Percentiles rank a stretch among this genome's conserved stretches.
Conservation (phyloP, 2,329 filamentous ascomycete species). For the Dactylellina haptotyla region DNA sequence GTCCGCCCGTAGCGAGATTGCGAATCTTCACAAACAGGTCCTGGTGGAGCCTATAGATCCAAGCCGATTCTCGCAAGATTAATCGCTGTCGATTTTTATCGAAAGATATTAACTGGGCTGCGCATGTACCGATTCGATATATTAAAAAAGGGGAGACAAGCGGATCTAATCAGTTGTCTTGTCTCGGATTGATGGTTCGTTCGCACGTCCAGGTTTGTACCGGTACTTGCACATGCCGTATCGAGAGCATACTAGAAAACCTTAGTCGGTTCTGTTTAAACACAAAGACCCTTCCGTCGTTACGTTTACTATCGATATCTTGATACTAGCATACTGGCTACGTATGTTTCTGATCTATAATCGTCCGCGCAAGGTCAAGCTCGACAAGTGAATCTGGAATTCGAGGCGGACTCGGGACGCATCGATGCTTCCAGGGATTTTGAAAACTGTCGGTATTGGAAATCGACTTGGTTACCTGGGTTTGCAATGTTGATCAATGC, state of each 20-base stretch:
- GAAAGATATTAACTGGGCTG: no score
- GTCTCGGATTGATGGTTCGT: conserved; percentile 42
- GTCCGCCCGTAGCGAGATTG: no score
- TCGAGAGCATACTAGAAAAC: conserved; percentile 1
- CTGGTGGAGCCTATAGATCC: no score
- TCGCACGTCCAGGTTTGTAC: conserved; percentile 13
- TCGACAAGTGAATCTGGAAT: conserved; percentile 8
- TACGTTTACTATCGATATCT: no score
- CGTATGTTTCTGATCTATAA: not conserved
- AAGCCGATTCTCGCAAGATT: no score
- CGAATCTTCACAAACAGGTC: no score
- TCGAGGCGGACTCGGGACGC: conserved; percentile 41
- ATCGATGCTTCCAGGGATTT: conserved; percentile 35
- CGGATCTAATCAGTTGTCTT: conserved; percentile 47
- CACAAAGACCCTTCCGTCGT: no score
- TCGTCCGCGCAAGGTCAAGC: conserved; percentile 47
- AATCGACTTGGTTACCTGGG: not conserved
- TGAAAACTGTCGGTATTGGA: not conserved
- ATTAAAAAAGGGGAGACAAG: not conserved
- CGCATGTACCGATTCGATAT: not conserved
- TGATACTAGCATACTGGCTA: no score
- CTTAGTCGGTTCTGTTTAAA: not conserved
- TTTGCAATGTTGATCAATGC: conserved; percentile 30
- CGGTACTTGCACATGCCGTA: conserved; percentile 32
- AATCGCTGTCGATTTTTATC: no score